phyloP scores from a whole-genome alignment of 805 yeast species.

The Metschnikowia cerradonensis region DNA sequence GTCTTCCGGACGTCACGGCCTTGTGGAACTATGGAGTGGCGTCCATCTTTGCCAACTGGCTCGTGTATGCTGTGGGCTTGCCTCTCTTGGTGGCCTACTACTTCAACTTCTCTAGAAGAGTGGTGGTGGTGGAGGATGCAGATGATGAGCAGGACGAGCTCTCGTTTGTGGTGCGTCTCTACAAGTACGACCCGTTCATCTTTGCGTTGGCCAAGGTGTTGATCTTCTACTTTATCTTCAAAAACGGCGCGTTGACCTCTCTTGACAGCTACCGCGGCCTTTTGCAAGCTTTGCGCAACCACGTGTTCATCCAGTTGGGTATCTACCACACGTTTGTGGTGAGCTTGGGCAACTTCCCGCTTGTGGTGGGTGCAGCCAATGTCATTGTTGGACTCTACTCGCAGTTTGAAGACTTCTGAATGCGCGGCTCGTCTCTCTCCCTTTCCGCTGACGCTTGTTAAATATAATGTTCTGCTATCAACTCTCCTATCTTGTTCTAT shows the following conservation, averaged over 20 bases:
- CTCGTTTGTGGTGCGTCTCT: constrained; percentile 26
- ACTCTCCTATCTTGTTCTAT: not conserved
- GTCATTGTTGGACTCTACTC: constrained; percentile 49
- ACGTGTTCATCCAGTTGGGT: constrained; percentile 33
- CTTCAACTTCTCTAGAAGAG: constrained; percentile 47
- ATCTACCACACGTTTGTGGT: constrained; percentile 33
- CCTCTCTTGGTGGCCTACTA: constrained; percentile 48
- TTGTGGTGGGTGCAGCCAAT: constrained; percentile 44
- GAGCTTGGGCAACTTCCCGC: constrained; percentile 45
- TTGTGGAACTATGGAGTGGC: constrained; percentile 27
- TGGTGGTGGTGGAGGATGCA: constrained; percentile 26
- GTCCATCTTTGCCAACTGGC: constrained; percentile 39
- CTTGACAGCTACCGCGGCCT: constrained; percentile 25
- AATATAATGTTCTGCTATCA: constrained; percentile 4
- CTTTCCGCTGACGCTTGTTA: not conserved
- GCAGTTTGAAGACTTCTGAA: constrained; percentile 43
- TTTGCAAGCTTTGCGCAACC: constrained; percentile 26
- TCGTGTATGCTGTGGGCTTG: constrained; percentile 31
- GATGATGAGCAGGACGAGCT: constrained; percentile 9
- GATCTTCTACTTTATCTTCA: constrained; percentile 28
- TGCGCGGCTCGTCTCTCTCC: not conserved
- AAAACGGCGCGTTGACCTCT: constrained; percentile 28
- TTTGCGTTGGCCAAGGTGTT: constrained; percentile 48
- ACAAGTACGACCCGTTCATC: constrained; percentile 50
- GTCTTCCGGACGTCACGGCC: constrained; percentile 35